phyloP scores from a whole-genome alignment of 2,329 filamentous ascomycete genomes.

The Penicillium psychrosexuale region DNA sequence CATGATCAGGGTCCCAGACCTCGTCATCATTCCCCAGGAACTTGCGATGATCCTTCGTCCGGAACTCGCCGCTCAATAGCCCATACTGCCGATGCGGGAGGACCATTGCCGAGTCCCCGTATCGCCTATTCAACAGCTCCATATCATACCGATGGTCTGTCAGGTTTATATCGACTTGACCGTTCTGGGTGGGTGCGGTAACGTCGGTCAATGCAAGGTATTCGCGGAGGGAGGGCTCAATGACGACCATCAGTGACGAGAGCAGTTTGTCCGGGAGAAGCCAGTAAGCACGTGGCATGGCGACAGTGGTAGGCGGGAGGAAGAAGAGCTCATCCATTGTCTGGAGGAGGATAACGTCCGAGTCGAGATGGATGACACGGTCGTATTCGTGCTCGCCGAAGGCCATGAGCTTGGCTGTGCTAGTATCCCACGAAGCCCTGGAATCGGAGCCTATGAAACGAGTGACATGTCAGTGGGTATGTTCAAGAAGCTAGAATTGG shows the following conservation, averaged over 20 bases:
- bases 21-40: conserved; percentile 53
- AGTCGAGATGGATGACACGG: conserved; percentile 58
- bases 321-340: conserved; percentile 70
- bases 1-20: conserved; percentile 57
- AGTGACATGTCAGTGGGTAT: conserved; percentile 1
- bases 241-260: conserved; percentile 60
- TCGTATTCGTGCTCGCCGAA: conserved; percentile 65
- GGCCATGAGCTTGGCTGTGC: conserved; percentile 65
- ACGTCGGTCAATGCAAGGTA: conserved; percentile 31
- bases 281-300: conserved; percentile 73
- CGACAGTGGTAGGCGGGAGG: conserved; percentile 58
- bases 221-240: conserved; percentile 57
- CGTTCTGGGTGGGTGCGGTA: conserved; percentile 25
- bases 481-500: neutral
- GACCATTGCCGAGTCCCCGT: conserved; percentile 56
- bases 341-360: conserved; percentile 61
- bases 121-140: conserved; percentile 65
- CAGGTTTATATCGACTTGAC: conserved; percentile 26
- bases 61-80: conserved; percentile 62
- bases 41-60: conserved; percentile 49
- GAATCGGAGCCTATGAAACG: conserved; percentile 2
- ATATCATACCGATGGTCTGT: conserved; percentile 54
- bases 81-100: conserved; percentile 63
- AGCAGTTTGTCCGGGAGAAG: conserved; percentile 55
- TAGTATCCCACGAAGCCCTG: conserved; percentile 58